Conservation (phyloP, 2,329 filamentous ascomycete species). For the Fusarium piperis region DNA sequence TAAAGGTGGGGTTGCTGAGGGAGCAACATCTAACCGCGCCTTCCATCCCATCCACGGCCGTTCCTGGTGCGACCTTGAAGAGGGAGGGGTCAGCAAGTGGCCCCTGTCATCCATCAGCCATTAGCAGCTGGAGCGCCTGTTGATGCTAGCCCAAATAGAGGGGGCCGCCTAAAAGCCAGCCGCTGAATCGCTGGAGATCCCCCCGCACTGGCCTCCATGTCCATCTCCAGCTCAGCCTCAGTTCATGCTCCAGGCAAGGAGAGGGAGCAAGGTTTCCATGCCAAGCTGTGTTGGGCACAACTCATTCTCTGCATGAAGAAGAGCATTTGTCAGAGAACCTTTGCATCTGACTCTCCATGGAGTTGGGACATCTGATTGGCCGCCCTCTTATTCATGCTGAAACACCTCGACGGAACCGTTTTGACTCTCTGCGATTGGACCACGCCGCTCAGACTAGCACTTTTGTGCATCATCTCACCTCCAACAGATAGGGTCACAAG, state of each 20-base stretch:
- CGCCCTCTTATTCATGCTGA: background rate
- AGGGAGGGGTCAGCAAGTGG: conserved; percentile 10
- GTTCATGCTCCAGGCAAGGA: background rate
- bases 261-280: conserved; percentile 8
- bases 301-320: background rate
- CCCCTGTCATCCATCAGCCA: conserved; percentile 28
- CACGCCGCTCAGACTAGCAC: conserved; percentile 5
- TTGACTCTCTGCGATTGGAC: conserved; percentile 3
- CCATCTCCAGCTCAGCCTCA: conserved; percentile 14
- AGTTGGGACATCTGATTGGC: background rate
- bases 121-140: background rate
- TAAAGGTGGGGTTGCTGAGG: conserved; percentile 38
- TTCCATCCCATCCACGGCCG: conserved; percentile 25
- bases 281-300: background rate
- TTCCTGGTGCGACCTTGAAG: conserved; percentile 36
- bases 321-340: background rate
- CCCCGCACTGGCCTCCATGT: conserved; percentile 22
- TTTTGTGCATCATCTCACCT: background rate
- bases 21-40: conserved; percentile 32
- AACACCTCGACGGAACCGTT: conserved; percentile 9
- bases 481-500: background rate
- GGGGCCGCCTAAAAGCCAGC: background rate
- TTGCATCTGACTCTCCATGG: background rate
- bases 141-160: background rate
- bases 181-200: conserved; percentile 16